Conservation (phyloP, 139 green algal genomes). For the Chlamydomonas sp. region DNA sequence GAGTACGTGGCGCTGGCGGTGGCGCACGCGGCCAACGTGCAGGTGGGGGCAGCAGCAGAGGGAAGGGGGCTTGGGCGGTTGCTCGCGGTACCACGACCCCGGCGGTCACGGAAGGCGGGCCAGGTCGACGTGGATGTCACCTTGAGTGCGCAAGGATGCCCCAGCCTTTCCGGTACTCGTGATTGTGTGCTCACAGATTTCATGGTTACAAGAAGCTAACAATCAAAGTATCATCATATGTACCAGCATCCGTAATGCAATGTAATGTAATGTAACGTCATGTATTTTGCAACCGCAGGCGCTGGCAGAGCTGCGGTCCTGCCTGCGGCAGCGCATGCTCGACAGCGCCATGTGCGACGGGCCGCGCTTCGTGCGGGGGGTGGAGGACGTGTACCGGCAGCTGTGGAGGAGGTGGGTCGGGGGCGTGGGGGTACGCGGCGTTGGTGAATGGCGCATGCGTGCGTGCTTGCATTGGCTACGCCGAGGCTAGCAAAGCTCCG, state of each 20-base stretch:
- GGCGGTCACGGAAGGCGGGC: background rate
- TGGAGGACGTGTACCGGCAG: conserved; percentile 82
- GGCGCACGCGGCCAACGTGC: conserved; percentile 61
- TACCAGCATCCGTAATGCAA: background rate
- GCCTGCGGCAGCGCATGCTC: conserved; percentile 85
- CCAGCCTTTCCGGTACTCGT: no score
- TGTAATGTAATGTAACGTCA: background rate
- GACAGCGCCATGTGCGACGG: conserved; percentile 84
- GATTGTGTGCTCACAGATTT: background rate
- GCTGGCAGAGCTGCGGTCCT: conserved; percentile 70
- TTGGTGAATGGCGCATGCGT: no score
- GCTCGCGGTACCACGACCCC: background rate
- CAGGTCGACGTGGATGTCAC: no score
- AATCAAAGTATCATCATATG: background rate
- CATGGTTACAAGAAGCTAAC: background rate
- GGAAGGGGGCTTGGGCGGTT: no score
- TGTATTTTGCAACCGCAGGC: background rate
- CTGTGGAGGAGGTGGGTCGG: conserved; percentile 67
- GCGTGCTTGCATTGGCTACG: no score
- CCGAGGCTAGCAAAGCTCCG: no score
- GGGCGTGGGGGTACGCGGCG: no score
- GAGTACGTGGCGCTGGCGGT: conserved; percentile 87
- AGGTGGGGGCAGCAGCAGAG: background rate
- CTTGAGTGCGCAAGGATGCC: no score
- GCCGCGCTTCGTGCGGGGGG: conserved; percentile 67